Evolutionary conservation across 2,329 filamentous ascomycete genomes (phyloP), one percentile per base, ranked within the genome.

Genomic region (Ilyonectria sp.): DNA sequence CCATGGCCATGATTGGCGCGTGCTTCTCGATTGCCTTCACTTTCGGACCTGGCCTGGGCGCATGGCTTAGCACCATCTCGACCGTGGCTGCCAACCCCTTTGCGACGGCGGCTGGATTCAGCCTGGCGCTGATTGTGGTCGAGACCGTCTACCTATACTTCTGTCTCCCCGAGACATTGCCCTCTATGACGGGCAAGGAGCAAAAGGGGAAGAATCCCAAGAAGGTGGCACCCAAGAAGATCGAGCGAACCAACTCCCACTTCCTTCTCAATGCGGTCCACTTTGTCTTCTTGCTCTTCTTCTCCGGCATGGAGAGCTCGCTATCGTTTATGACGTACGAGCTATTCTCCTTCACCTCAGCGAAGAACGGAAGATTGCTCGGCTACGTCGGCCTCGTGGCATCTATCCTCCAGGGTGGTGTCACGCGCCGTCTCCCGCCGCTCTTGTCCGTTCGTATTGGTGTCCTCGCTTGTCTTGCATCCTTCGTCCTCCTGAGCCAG

Each of bases 21-120:
- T 98, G 96, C 83, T 99, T 99, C 83, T 97, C 94, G 69, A 91
- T 99, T 73, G 96, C 96, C 19, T 99, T 99, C 79, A 99, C 96
- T 1, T 97, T 98, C 79, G 96, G 96, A 0, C 96, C 96, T 0
- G 94, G 94, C 10, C 87, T 99, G 8, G 96, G 96, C 67, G 96
- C 96, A 2, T 95, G 91, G 79, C 85, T 99, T 23, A 92, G 93
- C 70, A 92, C 89, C 58, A 90, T 97, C 69, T 90, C 90, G 15
- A 90, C 90, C 6, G 92, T 98, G 26, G 90, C 92, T 3, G 92
- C 92, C 29, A 99, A 99, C 78, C 96, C 96, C 0, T 99, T 99
- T 80, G 95, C 94, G 7, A 94, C 94, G 0, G 95, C 96, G 1
- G 96, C 96, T 0, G 93, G 93, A 1, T 94, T 98, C 71, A 97